Conservation (phyloP, 2,329 filamentous ascomycete species). For the Calonectria montana region DNA sequence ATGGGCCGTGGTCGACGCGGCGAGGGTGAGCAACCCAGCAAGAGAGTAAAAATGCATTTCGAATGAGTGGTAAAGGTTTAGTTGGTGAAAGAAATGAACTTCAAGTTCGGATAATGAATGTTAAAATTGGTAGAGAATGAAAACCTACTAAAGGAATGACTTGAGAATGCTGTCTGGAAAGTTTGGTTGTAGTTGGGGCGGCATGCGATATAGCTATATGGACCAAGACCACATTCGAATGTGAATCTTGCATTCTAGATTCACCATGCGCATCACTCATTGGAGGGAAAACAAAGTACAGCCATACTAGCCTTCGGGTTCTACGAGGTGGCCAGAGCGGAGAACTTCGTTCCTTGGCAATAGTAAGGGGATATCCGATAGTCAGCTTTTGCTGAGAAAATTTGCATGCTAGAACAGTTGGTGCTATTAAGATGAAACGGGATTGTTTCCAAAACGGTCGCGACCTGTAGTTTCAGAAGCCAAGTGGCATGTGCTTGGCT, state of each 20-base stretch:
- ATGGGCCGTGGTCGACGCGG: slow-evolving; percentile 38
- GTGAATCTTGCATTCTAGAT: neutral
- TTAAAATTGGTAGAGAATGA: neutral
- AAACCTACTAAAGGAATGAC: neutral
- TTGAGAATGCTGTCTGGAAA: neutral
- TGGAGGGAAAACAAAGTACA: neutral
- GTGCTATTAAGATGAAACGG: neutral
- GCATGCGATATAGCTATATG: neutral
- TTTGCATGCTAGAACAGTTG: neutral
- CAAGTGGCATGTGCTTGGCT: too few relatives aligned
- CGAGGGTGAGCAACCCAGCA: slow-evolving; percentile 34
- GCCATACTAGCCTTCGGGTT: neutral
- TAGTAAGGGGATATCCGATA: neutral
- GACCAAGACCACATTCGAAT: neutral
- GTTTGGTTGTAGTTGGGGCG: too few relatives aligned
- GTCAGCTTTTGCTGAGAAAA: neutral
- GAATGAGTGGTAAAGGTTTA: neutral
- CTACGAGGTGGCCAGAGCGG: neutral
- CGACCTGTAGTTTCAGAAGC: too few relatives aligned
- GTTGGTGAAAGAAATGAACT: neutral
- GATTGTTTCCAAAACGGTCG: neutral
- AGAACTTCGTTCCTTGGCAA: neutral
- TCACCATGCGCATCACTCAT: neutral
- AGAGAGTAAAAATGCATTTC: slow-evolving; percentile 40
- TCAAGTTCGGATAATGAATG: slow-evolving; percentile 13